Base-by-base conservation (phyloP, 2,329 filamentous ascomycete species). In the Xylaria multiplex region DNA sequence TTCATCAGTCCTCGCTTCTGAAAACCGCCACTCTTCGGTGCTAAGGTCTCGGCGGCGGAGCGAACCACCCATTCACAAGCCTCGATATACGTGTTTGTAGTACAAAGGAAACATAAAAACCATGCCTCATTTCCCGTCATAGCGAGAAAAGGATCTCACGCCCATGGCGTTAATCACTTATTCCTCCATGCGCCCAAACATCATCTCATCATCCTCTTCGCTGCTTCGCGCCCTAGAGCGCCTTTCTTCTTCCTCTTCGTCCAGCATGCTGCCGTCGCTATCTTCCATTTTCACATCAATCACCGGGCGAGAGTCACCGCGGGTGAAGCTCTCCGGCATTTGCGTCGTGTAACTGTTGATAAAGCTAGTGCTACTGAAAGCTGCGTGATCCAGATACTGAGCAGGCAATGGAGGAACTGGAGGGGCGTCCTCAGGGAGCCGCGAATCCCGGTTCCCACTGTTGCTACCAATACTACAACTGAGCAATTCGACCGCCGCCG, bases 171-270 rank as follows among this genome's bases (percentile, higher is more conserved):
- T 40, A 62, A 16, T 62, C 46, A 69, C 70, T 81, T 84, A 96
- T 79, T 97, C 93, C 81, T 99, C 96, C 95, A 98, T 98, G 72
- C 89, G 88, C 64, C 94, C 94, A 83, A 99, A 99, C 74, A 98
- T 91, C 76, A 94, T 94, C 71, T 97, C 94, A 71, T 98, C 95
- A 69, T 97, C 93, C 73, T 97, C 94, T 73, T 96, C 92, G 78
- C 89, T 91, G 68, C 74, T 75, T 52, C 91, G 87, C 57, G 87
- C 86, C 62, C 87, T 85, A 56, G 84, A 86, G 62, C 81, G 84
- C 72, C 82, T 81, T 67, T 84, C 83, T 65, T 90, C 87, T 67
- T 91, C 89, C 72, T 90, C 88, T 61, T 93, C 90, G 70, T 88
- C 88, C 72, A 84, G 83, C 70, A 85, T 83, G 78, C 85, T 89